Conservation (phyloP, 768 basidiomycete genomes). For the Xanthoconium stramineum region DNA sequence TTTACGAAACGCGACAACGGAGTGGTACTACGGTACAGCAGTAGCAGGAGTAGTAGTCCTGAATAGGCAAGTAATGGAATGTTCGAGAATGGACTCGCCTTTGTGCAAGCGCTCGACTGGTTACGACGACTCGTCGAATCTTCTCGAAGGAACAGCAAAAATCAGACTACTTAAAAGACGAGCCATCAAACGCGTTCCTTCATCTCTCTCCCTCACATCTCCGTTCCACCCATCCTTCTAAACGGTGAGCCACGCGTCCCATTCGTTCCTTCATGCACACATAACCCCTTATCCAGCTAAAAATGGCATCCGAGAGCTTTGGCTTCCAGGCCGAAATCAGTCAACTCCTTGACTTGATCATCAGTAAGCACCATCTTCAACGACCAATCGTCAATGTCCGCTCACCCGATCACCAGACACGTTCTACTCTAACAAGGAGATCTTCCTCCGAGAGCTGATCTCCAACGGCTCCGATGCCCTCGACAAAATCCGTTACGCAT, state of each 20-base stretch:
- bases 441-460: slow-evolving; percentile 98
- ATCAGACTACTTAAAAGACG: slow-evolving; percentile 36
- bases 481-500: slow-evolving; percentile 98
- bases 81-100: slow-evolving; percentile 29
- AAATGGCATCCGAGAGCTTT: slow-evolving; percentile 82
- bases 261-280: not conserved
- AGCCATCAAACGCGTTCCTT: slow-evolving; percentile 19
- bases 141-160: slow-evolving; percentile 39
- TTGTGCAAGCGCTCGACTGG: slow-evolving; percentile 4
- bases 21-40: slow-evolving; percentile 19
- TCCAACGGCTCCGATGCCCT: slow-evolving; percentile 98
- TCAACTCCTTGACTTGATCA: slow-evolving; percentile 97
- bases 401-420: slow-evolving; percentile 59
- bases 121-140: slow-evolving; percentile 34
- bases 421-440: slow-evolving; percentile 99
- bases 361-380: slow-evolving; percentile 58
- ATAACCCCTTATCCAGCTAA: slow-evolving; percentile 22
- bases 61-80: slow-evolving; percentile 35
- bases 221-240: slow-evolving; percentile 5
- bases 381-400: not conserved
- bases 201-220: slow-evolving; percentile 12
- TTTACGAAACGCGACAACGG: slow-evolving; percentile 48
- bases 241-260: slow-evolving; percentile 13
- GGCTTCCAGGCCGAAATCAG: slow-evolving; percentile 99
- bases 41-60: not conserved